Base-by-base conservation (phyloP, 345 rosid species). In the Populus ilicifolia region DNA sequence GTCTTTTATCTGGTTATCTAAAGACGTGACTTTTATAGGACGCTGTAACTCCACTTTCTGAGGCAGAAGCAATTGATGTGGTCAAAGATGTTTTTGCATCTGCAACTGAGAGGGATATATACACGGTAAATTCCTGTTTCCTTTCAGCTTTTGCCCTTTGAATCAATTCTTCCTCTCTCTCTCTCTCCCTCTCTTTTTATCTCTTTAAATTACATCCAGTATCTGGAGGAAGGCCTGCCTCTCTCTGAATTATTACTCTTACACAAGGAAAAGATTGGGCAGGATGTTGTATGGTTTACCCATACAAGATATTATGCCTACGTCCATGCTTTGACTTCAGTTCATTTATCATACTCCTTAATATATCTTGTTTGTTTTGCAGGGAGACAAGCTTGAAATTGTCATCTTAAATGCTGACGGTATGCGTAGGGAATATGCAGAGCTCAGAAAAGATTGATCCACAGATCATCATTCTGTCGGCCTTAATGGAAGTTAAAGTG, bases 91-190 rank as follows among this genome's bases (percentile, higher is more conserved):
- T 86, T 74, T 96, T 94, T 83, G 97, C 92, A 44, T 92, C 99
- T 68, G 99, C 99, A 80, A 89, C 97, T 5, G 98, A 96, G 90
- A 92, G 97, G 73, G 99, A 96, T 83, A 92, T 94, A 72, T 94
- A 94, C 86, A 94, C 99, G 64, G 97, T 92, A 84, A 88, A 97
- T 86, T 73, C 62, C 59, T 70, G 25, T 71, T 10, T 71, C 25
- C n/a, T 38, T 70, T 33, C 21, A 8, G 5, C 25, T 27, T 70
- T 18, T 48, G 1, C 41, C 4, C 46, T 67, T 35, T 23, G 6
- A 30, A 30, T 33, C 8, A 35, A 3, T 36, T 9, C 23, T 30
- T 36, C 70, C 21, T 59, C 5, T 10, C 11, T 35, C 4, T 30
- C 0, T 23, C 21, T 5, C n/a, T n/a, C n/a, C n/a, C n/a, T n/a